phyloP scores from a whole-genome alignment of 2,329 filamentous ascomycete genomes.

The Fusarium sp. region DNA sequence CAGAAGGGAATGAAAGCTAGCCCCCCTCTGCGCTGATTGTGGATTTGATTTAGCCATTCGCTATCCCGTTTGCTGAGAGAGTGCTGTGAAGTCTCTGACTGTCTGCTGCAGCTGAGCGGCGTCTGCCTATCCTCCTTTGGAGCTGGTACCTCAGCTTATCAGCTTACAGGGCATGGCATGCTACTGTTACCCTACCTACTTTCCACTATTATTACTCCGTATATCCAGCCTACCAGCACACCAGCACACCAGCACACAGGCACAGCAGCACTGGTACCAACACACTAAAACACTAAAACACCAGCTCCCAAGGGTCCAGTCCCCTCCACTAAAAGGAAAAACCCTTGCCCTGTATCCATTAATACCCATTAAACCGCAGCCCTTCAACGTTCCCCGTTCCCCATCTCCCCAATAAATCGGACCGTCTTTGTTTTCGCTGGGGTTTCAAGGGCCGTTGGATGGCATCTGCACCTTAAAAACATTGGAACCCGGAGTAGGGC shows the following conservation, averaged over 20 bases:
- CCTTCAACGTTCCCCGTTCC: conserved; percentile 19
- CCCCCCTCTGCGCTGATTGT: neutral
- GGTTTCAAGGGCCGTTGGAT: conserved; percentile 27
- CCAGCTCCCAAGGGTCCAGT: conserved; percentile 7
- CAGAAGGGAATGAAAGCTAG: conserved; percentile 3
- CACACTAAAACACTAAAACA: neutral
- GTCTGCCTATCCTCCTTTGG: neutral
- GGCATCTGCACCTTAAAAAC: conserved; percentile 27
- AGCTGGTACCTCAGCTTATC: conserved; percentile 19
- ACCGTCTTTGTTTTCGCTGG: conserved; percentile 32
- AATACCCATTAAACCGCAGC: conserved; percentile 26
- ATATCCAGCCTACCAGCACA: neutral
- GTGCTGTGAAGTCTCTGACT: conserved; percentile 7
- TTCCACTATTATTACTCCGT: neutral
- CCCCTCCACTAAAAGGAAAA: neutral
- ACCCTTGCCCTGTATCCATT: conserved; percentile 12
- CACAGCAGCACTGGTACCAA: neutral
- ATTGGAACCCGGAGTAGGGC: conserved; percentile 19
- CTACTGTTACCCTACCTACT: neutral
- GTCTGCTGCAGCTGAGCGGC: conserved; percentile 21
- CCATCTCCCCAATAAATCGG: conserved; percentile 24
- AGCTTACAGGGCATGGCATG: conserved; percentile 5
- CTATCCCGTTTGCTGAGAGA: conserved; percentile 10
- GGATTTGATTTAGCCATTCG: neutral
- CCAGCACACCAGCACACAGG: too few species aligned